Conservation (phyloP, 495 filamentous ascomycete species). For the Platismatia glauca region DNA sequence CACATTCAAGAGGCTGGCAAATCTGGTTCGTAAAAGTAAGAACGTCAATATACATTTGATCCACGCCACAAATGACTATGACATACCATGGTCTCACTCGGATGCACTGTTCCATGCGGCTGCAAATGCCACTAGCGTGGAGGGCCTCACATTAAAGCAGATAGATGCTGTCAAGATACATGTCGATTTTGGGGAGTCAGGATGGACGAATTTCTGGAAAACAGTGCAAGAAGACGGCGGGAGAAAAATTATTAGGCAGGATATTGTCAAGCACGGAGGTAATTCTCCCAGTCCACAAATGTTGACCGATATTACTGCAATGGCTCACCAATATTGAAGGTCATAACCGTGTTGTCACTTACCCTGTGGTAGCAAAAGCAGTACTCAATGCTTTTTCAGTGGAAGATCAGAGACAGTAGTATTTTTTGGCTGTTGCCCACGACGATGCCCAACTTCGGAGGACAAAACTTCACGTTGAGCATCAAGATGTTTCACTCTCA, state of each 20-base stretch:
- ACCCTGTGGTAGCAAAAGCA: constrained; percentile 20
- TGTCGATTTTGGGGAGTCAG: constrained; percentile 16
- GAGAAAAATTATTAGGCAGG: constrained; percentile 14
- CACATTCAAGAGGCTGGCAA: constrained; percentile 40
- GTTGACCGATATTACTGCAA: background rate
- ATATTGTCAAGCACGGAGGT: constrained; percentile 22
- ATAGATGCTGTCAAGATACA: constrained; percentile 21
- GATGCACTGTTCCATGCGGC: constrained; percentile 48
- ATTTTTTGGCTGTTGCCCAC: background rate
- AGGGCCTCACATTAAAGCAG: constrained; percentile 21
- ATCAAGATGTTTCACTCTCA: background rate
- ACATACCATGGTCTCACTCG: constrained; percentile 61
- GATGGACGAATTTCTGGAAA: constrained; percentile 18
- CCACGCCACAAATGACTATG: constrained; percentile 64
- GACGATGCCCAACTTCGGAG: background rate
- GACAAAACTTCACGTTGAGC: background rate
- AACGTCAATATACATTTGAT: constrained; percentile 60
- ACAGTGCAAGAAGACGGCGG: constrained; percentile 15
- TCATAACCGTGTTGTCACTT: constrained; percentile 24
- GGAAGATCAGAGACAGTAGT: background rate
- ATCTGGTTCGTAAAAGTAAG: constrained; percentile 32
- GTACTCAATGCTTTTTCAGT: constrained; percentile 16
- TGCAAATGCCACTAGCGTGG: constrained; percentile 41
- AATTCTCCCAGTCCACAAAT: background rate
- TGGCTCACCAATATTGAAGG: constrained; percentile 14